Evolutionary conservation across 768 basidiomycete genomes (phyloP).

Genomic region (Tephrocybe rancida): DNA sequence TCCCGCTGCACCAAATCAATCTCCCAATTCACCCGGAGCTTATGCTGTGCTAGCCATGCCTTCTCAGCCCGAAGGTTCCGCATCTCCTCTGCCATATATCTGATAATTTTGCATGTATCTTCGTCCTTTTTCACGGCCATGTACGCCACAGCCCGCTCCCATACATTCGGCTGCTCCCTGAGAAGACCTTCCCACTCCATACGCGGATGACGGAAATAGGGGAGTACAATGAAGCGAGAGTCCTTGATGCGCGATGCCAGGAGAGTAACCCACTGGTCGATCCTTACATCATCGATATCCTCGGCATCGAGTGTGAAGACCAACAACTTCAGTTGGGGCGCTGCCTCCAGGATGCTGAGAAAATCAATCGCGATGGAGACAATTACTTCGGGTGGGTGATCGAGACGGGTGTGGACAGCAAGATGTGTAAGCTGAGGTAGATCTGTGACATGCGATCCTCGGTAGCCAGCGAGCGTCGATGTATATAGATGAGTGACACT

Average conservation of each 20-base stretch:
- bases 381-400: constrained; percentile 7
- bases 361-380: neutral
- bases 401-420: constrained; percentile 30
- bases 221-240: constrained; percentile 11
- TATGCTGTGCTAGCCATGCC: neutral
- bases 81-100: neutral
- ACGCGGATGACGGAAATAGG: constrained; percentile 8
- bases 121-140: neutral
- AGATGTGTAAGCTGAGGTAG: constrained; percentile 35
- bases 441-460: constrained; percentile 31
- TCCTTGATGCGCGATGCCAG: constrained; percentile 5
- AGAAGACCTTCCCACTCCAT: constrained; percentile 15
- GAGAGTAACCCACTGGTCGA: neutral
- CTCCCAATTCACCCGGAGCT: constrained; percentile 22
- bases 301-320: constrained; percentile 10
- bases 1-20: constrained; percentile 28
- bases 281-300: neutral
- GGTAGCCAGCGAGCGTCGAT: constrained; percentile 30
- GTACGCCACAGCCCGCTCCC: constrained; percentile 20
- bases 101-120: neutral
- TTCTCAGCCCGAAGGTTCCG: constrained; percentile 1
- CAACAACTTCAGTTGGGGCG: constrained; percentile 4
- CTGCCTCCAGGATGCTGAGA: neutral
- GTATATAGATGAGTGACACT: constrained; percentile 37
- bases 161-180: constrained; percentile 1